Evolutionary conservation across 108 stramenopile genomes (phyloP).

Genomic region (Nannochloropsis gaditana): DNA sequence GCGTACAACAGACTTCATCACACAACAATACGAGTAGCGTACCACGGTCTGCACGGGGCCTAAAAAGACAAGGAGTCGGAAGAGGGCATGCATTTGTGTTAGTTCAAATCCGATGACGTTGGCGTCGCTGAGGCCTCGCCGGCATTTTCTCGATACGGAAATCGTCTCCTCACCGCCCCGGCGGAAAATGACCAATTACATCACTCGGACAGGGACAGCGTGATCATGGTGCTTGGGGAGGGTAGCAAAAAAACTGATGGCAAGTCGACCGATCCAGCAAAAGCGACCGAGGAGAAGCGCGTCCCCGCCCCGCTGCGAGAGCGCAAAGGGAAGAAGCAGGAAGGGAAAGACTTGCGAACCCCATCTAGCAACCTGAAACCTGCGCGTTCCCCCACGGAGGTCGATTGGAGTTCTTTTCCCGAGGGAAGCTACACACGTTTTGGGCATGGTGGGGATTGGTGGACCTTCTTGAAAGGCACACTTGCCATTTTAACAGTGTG

Average conservation of each 20-base stretch:
- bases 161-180: too few relatives aligned
- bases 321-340: not conserved
- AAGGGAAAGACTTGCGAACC: not conserved
- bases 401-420: not conserved
- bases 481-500: not conserved
- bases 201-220: too few relatives aligned
- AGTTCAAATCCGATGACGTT: not conserved
- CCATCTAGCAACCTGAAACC: slow-evolving; percentile 2
- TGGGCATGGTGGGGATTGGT: slow-evolving; percentile 14
- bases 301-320: not conserved
- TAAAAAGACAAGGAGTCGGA: not conserved
- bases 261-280: not conserved
- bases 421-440: slow-evolving; percentile 6
- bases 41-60: not conserved
- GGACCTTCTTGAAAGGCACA: not conserved
- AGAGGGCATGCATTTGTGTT: not conserved
- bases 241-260: too few relatives aligned
- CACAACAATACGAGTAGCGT: too few relatives aligned
- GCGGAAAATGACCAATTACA: too few relatives aligned
- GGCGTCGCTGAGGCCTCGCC: too few relatives aligned
- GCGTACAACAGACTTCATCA: too few relatives aligned
- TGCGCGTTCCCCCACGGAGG: not conserved
- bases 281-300: not conserved
- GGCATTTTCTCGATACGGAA: too few relatives aligned
- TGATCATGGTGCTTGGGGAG: too few relatives aligned